phyloP scores from a whole-genome alignment of 2,329 filamentous ascomycete species.

The Sphaerulina musiva region DNA sequence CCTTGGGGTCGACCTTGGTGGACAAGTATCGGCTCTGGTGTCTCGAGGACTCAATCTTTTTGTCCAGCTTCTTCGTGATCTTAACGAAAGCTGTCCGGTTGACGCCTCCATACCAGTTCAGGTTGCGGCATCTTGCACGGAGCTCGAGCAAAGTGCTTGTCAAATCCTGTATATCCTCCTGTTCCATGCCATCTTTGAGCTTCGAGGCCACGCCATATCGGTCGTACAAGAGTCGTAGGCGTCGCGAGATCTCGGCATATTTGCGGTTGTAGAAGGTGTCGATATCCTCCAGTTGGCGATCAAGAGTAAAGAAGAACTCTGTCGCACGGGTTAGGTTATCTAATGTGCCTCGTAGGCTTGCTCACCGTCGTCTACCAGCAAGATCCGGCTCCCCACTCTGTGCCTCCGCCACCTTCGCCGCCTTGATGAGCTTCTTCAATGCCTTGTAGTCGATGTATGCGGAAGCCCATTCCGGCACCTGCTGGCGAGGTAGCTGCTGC shows the following conservation, averaged over 20 bases:
- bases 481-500: conserved; percentile 63
- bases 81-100: conserved; percentile 93
- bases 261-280: conserved; percentile 97
- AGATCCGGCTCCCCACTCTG: conserved; percentile 74
- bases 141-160: conserved; percentile 85
- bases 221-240: conserved; percentile 78
- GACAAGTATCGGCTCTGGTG: conserved; percentile 81
- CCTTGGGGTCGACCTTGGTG: conserved; percentile 80
- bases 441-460: conserved; percentile 86
- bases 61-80: conserved; percentile 98
- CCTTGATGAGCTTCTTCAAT: conserved; percentile 92
- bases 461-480: conserved; percentile 79
- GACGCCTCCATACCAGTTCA: conserved; percentile 97
- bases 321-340: conserved; percentile 29
- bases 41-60: conserved; percentile 67
- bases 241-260: conserved; percentile 73
- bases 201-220: conserved; percentile 73
- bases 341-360: conserved; percentile 14
- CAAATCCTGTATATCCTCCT: conserved; percentile 84
- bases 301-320: conserved; percentile 97
- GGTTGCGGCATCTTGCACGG: conserved; percentile 76
- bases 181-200: conserved; percentile 65
- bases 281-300: conserved; percentile 95
- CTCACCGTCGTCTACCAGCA: conserved; percentile 66
- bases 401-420: conserved; percentile 49